A percentile compares a stretch with the other conserved stretches of the same genome.
phyloP scores from a whole-genome alignment of 441 rosid species.

The Euphorbia neoarborescens region DNA sequence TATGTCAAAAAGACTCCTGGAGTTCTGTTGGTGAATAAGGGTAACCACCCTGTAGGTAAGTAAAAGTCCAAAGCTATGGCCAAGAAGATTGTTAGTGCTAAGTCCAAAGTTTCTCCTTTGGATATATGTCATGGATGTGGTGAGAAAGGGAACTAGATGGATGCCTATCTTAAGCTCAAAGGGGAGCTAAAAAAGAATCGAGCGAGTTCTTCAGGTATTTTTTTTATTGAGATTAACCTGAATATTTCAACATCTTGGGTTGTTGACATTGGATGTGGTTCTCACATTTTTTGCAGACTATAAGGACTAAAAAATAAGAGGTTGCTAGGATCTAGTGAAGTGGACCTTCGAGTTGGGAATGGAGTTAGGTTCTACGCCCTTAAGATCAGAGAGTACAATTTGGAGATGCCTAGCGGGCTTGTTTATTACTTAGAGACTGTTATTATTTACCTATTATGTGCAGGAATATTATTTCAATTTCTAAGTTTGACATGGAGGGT shows the following conservation, averaged over 20 bases:
- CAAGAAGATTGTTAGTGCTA: too few species aligned
- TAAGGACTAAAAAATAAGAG: not conserved
- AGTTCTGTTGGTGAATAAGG: not conserved
- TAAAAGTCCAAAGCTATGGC: not conserved
- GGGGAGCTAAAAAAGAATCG: not conserved
- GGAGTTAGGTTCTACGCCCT: not conserved
- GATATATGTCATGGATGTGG: not conserved
- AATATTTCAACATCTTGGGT: not conserved
- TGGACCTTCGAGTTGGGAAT: not conserved
- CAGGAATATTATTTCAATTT: not conserved
- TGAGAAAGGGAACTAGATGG: not conserved
- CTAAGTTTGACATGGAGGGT: not conserved
- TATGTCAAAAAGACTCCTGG: not conserved
- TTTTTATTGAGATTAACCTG: not conserved
- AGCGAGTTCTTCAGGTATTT: not conserved
- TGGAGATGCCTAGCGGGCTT: not conserved
- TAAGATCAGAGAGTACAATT: not conserved
- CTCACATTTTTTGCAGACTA: not conserved
- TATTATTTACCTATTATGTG: not conserved
- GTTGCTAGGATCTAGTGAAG: not conserved
- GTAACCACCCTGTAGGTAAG: not conserved
- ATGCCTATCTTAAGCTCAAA: not conserved
- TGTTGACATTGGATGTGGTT: not conserved
- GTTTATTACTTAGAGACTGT: not conserved
- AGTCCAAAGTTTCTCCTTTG: not conserved